Conservation (phyloP, 2,329 filamentous ascomycete genomes). For the Alternaria hordeiaustralica region DNA sequence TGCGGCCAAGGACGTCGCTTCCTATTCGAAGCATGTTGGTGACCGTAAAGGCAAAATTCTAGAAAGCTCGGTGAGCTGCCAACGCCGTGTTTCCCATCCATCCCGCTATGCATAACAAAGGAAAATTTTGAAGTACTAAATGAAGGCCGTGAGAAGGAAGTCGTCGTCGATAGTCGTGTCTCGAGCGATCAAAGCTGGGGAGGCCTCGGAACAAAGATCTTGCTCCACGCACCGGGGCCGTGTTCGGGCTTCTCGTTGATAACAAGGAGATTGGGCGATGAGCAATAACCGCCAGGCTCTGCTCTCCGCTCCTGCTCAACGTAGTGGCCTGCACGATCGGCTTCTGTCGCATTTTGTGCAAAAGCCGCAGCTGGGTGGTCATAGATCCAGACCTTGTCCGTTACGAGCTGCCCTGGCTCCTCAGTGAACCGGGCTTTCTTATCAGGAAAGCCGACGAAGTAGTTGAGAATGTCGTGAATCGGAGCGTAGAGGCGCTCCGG, state of each 20-base stretch:
- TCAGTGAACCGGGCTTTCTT: constrained; percentile 68
- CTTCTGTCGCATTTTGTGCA: constrained; percentile 30
- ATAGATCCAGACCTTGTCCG: constrained; percentile 60
- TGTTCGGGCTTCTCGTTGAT: constrained; percentile 47
- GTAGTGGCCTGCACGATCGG: constrained; percentile 38
- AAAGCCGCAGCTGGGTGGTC: constrained; percentile 38
- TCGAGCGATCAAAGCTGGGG: constrained; percentile 16
- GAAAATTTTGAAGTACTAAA: constrained; percentile 13
- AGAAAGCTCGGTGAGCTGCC: not conserved
- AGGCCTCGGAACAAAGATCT: constrained; percentile 34
- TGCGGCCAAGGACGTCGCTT: not conserved
- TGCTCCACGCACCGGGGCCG: constrained; percentile 42
- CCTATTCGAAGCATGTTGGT: not conserved
- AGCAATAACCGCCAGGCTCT: constrained; percentile 63
- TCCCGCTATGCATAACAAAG: constrained; percentile 16
- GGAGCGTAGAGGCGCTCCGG: constrained; percentile 70
- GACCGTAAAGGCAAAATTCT: not conserved
- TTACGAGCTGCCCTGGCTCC: constrained; percentile 61
- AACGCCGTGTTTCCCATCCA: constrained; percentile 2
- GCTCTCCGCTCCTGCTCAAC: constrained; percentile 53
- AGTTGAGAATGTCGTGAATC: constrained; percentile 65
- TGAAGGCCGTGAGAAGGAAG: constrained; percentile 16
- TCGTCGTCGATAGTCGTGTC: not conserved
- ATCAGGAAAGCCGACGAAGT: constrained; percentile 62
- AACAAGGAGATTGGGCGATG: constrained; percentile 60